These are phyloP conservation scores for Arachis hypogaea DNA, from an alignment of 306 rosid genomes.

Conservation along the genomic window DNA sequence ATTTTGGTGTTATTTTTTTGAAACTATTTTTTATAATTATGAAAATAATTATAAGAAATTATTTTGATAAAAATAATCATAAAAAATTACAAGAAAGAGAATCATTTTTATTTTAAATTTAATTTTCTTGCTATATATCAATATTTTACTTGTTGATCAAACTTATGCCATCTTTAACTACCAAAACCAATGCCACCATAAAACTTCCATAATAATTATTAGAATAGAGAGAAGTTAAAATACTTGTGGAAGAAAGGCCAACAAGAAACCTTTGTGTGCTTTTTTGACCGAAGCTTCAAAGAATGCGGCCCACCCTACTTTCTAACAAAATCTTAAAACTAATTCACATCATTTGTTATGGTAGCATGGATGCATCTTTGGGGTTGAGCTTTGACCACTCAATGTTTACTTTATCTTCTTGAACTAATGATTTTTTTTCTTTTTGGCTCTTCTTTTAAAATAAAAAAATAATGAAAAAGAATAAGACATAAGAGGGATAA, in stretches of 20 bases:
- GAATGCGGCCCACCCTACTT: conserved; percentile 19
- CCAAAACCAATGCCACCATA: no score
- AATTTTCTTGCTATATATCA: no score
- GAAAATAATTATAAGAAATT: no score
- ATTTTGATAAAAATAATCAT: no score
- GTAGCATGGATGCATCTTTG: neutral
- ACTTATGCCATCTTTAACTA: no score
- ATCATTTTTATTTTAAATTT: no score
- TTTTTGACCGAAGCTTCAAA: conserved; percentile 10
- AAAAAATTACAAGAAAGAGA: no score
- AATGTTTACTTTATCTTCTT: neutral
- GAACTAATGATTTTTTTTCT: neutral
- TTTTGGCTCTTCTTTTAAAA: neutral
- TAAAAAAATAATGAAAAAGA: neutral
- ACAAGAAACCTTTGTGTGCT: neutral
- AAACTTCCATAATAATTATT: neutral
- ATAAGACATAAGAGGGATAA: neutral
- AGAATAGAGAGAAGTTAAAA: neutral
- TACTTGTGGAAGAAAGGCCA: neutral
- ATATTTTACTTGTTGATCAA: no score
- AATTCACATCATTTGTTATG: neutral
- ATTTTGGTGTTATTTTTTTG: no score
- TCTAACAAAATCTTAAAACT: neutral
- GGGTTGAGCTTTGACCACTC: conserved; percentile 30
- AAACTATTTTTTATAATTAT: no score